These are phyloP conservation scores for Saccharomyces mikatae DNA, from an alignment of 805 yeast genomes.

Conservation along the genomic window DNA sequence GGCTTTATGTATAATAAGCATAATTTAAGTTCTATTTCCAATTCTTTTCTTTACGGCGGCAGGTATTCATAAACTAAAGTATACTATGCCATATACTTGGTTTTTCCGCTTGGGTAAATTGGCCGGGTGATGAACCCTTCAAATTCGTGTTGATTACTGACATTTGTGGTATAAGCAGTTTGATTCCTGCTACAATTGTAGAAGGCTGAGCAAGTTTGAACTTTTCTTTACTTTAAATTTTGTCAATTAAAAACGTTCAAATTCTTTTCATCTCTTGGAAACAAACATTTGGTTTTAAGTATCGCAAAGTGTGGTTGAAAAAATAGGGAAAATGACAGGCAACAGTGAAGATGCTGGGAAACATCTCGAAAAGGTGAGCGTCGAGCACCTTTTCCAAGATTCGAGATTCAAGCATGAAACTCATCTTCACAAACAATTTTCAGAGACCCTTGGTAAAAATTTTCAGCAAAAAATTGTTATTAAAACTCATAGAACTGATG, in stretches of 20 bases:
- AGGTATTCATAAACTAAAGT: neutral
- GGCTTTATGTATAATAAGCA: conserved; percentile 1
- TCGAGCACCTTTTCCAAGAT: neutral
- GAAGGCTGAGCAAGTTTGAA: neutral
- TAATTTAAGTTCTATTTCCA: conserved; percentile 1
- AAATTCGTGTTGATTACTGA: neutral
- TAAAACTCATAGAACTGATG: neutral
- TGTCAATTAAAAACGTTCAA: neutral
- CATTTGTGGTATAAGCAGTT: neutral
- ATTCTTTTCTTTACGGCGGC: neutral
- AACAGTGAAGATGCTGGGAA: neutral
- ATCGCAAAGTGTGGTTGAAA: neutral
- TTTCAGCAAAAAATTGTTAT: neutral
- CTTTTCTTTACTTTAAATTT: neutral
- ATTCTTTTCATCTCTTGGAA: neutral
- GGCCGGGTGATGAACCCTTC: neutral
- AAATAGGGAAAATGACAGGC: neutral
- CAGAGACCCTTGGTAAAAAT: neutral
- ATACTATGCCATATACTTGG: neutral
- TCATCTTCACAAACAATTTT: neutral
- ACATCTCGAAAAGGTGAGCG: neutral
- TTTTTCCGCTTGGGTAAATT: neutral
- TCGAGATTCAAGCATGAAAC: neutral
- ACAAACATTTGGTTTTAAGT: neutral
- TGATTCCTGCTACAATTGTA: neutral